phyloP scores from a whole-genome alignment of 2,329 filamentous ascomycete species.

The Monilinia laxa region DNA sequence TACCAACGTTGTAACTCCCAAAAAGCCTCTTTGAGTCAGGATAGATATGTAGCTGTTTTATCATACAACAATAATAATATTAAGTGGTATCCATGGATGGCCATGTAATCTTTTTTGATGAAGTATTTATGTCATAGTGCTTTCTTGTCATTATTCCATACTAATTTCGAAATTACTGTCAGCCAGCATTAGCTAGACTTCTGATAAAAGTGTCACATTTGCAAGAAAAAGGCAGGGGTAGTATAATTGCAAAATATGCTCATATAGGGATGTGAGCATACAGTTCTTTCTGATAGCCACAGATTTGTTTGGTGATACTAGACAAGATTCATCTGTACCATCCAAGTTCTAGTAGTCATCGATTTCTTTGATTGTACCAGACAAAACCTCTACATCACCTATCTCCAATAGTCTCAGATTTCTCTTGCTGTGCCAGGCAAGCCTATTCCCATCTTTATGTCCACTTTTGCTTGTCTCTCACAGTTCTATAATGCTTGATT shows the following conservation, averaged over 20 bases:
- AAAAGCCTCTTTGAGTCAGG: not conserved
- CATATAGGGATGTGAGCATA: not conserved
- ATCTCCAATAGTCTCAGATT: too few species aligned
- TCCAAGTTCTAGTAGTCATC: too few species aligned
- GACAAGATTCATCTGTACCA: too few species aligned
- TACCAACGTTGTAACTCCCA: not conserved
- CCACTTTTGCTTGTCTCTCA: not conserved
- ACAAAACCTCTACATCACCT: not conserved
- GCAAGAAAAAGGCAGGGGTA: not conserved
- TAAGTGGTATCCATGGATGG: not conserved
- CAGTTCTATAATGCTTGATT: not conserved
- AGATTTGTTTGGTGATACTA: too few species aligned
- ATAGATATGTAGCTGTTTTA: not conserved
- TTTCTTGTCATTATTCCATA: not conserved
- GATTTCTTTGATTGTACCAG: not conserved
- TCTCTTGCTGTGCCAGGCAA: not conserved
- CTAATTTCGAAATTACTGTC: not conserved
- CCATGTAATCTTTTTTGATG: not conserved
- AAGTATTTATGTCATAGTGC: not conserved
- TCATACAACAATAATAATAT: not conserved
- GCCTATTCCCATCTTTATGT: too few species aligned
- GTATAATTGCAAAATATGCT: too few species aligned
- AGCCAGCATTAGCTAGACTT: not conserved
- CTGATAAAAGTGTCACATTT: not conserved
- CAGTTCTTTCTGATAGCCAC: not conserved